Base-by-base conservation (phyloP, 2,329 filamentous ascomycete species). In the Parastagonospora nodorum region DNA sequence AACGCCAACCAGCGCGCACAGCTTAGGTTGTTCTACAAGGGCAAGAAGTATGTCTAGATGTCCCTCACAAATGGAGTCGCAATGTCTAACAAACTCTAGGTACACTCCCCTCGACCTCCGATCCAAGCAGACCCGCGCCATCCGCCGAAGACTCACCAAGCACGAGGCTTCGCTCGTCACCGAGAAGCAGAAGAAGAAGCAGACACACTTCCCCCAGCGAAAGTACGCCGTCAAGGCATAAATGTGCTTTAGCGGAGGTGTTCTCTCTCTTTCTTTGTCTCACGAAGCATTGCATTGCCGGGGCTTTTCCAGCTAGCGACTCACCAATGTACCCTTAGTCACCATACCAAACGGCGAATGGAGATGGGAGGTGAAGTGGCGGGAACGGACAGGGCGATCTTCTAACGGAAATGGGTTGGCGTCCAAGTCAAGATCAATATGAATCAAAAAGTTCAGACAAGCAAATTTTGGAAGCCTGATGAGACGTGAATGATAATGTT, bases 1-100 rank as follows among this genome's bases (percentile, higher is more conserved):
- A 99, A 97, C 87, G 89, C 92, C 82, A 97, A 96, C 87, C 94
- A 99, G 85, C 89, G 95, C 79, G 85, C 91, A 68, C 92, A 97
- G 84, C 91, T 99, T 53, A 67, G 71, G 56, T 85, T 97, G 69
- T 97, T 97, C 89, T 99, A 99, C 88, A 95, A 96, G 87, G 89
- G 89, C 88, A 97, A 97, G 90, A 97, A 97, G 86, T 73, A 61
- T 63, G 70, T 72, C 44, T 32, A 48, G 41, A 42, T 38, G 40
- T 40, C 44, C 27, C 8, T 47, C 30, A 42, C n/a, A 29, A 30
- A 30, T 31, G 12, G 42, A 31, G 35, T 38, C 41, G 33, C 32
- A 28, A 16, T 45, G 39, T 61, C 68, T 72, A 64, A 73, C 59
- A 57, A 12, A 2, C 27, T 8, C 28, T 42, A 73, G 70, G 65